A percentile compares a stretch with the other conserved stretches of the same genome.
Conservation (phyloP, 169 alveolate species). For the Plasmodium malariae region DNA sequence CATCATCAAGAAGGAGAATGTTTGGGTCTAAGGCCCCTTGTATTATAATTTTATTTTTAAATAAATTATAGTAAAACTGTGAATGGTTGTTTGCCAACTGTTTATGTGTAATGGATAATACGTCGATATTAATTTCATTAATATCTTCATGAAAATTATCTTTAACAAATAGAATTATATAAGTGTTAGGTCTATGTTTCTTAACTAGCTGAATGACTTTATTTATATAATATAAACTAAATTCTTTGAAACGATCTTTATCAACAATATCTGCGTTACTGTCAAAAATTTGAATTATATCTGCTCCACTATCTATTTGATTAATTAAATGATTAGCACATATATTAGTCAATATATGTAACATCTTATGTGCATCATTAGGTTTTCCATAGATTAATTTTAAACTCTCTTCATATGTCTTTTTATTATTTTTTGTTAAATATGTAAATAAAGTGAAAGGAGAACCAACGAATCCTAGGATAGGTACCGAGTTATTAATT, state of each 20-base stretch:
- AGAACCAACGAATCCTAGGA: conserved; percentile 90
- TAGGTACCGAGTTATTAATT: conserved; percentile 83
- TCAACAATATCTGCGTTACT: conserved; percentile 78
- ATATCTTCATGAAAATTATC: conserved; percentile 45
- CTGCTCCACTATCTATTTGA: conserved; percentile 88
- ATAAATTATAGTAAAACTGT: conserved; percentile 17
- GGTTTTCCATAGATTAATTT: conserved; percentile 80
- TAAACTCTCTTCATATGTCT: conserved; percentile 79
- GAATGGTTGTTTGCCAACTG: conserved; percentile 4
- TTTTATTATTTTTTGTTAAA: conserved; percentile 87
- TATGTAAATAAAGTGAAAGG: conserved; percentile 88
- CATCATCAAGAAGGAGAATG: conserved; percentile 28
- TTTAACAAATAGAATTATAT: conserved; percentile 40
- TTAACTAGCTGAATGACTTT: conserved; percentile 41
- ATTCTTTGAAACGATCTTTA: conserved; percentile 69
- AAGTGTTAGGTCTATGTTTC: conserved; percentile 28
- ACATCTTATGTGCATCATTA: conserved; percentile 78
- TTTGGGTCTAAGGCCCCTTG: conserved; percentile 74
- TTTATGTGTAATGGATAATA: conserved; percentile 59
- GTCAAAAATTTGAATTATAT: conserved; percentile 83
- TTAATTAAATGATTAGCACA: conserved; percentile 81
- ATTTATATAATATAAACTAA: conserved; percentile 51
- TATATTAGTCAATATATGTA: conserved; percentile 78
- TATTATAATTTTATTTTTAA: conserved; percentile 41
- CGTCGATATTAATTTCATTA: conserved; percentile 20